Percentiles rank a stretch among this genome's conserved stretches.
These are phyloP conservation scores for Yueomyces sp. DNA, from an alignment of 805 yeast species.

Conservation along the genomic window DNA sequence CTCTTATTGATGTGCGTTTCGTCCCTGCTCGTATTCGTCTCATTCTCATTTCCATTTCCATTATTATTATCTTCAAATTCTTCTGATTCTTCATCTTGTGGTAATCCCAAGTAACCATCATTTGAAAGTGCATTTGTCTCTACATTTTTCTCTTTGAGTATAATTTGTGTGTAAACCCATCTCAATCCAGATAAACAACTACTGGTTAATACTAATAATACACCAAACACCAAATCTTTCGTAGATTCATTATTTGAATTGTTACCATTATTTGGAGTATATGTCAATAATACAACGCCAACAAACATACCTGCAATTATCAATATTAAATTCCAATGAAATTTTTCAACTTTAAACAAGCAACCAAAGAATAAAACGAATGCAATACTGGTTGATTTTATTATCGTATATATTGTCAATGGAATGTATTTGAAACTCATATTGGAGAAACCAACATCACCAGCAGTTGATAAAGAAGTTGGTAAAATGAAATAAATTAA, in stretches of 20 bases:
- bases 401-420: conserved; percentile 79
- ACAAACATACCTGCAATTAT: conserved; percentile 69
- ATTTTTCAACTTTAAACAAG: conserved; percentile 60
- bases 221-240: conserved; percentile 35
- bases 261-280: conserved; percentile 26
- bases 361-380: conserved; percentile 87
- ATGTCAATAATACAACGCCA: conserved; percentile 85
- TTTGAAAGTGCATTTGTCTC: neutral
- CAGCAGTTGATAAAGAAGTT: conserved; percentile 77
- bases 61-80: neutral
- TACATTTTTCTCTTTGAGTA: conserved; percentile 49
- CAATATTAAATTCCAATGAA: conserved; percentile 50
- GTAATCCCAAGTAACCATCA: neutral
- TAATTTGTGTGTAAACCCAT: conserved; percentile 88
- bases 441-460: conserved; percentile 90
- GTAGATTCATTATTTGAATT: conserved; percentile 6
- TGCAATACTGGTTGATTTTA: conserved; percentile 76
- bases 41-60: neutral
- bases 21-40: neutral
- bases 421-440: conserved; percentile 69
- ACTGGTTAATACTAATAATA: conserved; percentile 60
- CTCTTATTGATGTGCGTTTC: neutral
- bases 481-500: conserved; percentile 54
- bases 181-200: conserved; percentile 78
- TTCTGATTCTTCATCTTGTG: neutral